phyloP scores from a whole-genome alignment of 129 eudicot species.

The Heracleum sosnowskyi region DNA sequence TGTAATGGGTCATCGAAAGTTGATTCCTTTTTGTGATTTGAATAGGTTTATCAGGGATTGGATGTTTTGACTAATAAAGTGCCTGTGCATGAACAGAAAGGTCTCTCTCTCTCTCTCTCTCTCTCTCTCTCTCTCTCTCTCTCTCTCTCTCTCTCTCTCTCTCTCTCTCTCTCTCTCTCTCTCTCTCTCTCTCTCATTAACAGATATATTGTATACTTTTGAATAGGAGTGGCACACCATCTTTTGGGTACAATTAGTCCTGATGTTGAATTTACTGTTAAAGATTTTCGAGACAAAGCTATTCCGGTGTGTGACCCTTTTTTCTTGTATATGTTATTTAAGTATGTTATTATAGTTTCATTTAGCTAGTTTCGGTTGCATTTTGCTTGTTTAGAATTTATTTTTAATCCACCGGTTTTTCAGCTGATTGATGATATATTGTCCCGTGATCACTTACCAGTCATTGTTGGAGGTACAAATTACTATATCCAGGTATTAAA shows the following conservation, averaged over 20 bases:
- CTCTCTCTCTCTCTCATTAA: too few species aligned
- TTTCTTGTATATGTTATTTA: too few species aligned
- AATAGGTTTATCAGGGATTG: constrained; percentile 69
- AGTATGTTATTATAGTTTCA: neutral
- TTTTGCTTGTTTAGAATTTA: neutral
- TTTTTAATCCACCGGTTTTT: constrained; percentile 16
- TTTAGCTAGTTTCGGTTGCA: neutral
- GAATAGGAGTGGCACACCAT: constrained; percentile 85
- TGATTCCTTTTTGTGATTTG: neutral
- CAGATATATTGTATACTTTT: neutral
- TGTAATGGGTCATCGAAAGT: neutral
- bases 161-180: too few species aligned
- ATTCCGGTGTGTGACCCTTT: constrained; percentile 32
- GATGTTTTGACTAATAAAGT: constrained; percentile 95
- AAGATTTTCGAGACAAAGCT: constrained; percentile 71
- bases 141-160: too few species aligned
- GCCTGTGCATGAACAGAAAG: constrained; percentile 64
- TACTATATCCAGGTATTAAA: constrained; percentile 81
- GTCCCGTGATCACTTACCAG: constrained; percentile 79
- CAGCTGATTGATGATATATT: constrained; percentile 74
- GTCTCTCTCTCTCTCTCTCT: constrained; percentile 19
- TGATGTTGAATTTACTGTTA: constrained; percentile 68
- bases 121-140: neutral
- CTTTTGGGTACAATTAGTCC: constrained; percentile 80
- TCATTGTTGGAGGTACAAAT: constrained; percentile 96